A percentile compares a stretch with the other conserved stretches of the same genome.
phyloP scores from a whole-genome alignment of 2,329 filamentous ascomycete species.

The Whalleya microplaca region DNA sequence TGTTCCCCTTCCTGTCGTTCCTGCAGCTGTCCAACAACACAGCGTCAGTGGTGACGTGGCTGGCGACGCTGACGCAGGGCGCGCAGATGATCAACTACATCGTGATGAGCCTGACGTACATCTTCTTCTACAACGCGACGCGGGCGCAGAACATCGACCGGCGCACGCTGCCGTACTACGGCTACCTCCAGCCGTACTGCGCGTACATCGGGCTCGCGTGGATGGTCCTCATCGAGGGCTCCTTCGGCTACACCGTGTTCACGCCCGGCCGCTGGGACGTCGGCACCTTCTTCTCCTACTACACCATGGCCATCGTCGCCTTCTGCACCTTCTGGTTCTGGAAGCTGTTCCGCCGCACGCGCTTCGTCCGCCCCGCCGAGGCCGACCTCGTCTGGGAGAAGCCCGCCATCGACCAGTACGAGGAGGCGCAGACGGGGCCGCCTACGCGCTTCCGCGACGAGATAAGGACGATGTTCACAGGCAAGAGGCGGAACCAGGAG shows the following conservation, averaged over 20 bases:
- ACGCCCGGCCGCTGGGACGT: constrained; percentile 43
- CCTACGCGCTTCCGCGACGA: constrained; percentile 53
- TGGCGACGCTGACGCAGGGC: constrained; percentile 44
- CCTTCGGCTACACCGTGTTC: constrained; percentile 60
- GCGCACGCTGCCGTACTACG: constrained; percentile 58
- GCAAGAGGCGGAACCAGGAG: constrained; percentile 29
- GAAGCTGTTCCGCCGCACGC: constrained; percentile 66
- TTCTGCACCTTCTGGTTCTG: constrained; percentile 62
- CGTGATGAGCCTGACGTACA: constrained; percentile 61
- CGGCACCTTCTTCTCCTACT: constrained; percentile 48
- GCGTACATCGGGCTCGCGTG: constrained; percentile 50
- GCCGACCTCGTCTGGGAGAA: constrained; percentile 64
- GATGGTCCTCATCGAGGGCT: constrained; percentile 49
- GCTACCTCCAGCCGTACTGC: constrained; percentile 62
- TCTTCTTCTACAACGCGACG: constrained; percentile 59
- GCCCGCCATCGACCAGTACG: constrained; percentile 60
- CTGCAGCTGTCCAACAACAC: constrained; percentile 36
- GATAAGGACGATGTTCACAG: constrained; percentile 42
- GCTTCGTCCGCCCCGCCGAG: constrained; percentile 55
- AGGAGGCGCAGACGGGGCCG: constrained; percentile 48
- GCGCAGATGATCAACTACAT: constrained; percentile 63
- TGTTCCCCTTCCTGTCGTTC: constrained; percentile 66
- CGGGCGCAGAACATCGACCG: constrained; percentile 57
- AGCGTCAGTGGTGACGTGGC: constrained; percentile 36
- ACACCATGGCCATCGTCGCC: constrained; percentile 51